Evolutionary conservation across 352 stramenopile species (phyloP).

Genomic region (Pythium oligandrum): DNA sequence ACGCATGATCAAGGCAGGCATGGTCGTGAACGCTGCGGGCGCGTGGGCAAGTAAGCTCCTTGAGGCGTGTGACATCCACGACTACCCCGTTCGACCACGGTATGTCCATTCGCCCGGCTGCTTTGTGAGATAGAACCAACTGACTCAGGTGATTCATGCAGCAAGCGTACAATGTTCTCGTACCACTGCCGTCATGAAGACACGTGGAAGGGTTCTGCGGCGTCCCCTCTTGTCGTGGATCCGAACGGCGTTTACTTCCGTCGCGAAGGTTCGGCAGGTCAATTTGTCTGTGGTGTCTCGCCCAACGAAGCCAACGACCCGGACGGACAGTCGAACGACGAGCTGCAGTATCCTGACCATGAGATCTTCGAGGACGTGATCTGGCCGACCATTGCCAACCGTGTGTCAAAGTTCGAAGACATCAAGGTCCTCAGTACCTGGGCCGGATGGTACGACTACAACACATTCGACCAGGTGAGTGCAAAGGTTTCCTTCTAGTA

Average conservation of each 20-base stretch:
- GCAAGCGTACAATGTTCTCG: slow-evolving; percentile 74
- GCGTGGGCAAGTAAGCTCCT: slow-evolving; percentile 68
- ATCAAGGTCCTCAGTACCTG: slow-evolving; percentile 78
- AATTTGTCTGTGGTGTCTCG: slow-evolving; percentile 72
- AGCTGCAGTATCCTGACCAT: slow-evolving; percentile 66
- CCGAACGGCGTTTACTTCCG: slow-evolving; percentile 78
- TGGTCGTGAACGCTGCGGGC: slow-evolving; percentile 77
- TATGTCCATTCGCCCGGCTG: slow-evolving; percentile 3
- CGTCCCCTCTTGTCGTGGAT: slow-evolving; percentile 71
- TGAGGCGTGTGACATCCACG: slow-evolving; percentile 55
- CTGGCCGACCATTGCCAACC: slow-evolving; percentile 75
- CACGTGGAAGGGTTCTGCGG: slow-evolving; percentile 62
- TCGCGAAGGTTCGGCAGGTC: slow-evolving; percentile 57
- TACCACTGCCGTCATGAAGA: slow-evolving; percentile 72
- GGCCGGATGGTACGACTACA: slow-evolving; percentile 86
- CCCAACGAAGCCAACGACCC: slow-evolving; percentile 52
- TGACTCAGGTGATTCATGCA: slow-evolving; percentile 3
- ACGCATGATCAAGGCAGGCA: slow-evolving; percentile 32
- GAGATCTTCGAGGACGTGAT: slow-evolving; percentile 70
- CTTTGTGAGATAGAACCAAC: too few species aligned
- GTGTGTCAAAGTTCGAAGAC: slow-evolving; percentile 71
- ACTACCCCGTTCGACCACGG: slow-evolving; percentile 72
- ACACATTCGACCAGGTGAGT: slow-evolving; percentile 75
- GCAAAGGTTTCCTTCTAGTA: background rate
- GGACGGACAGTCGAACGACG: slow-evolving; percentile 54